These are phyloP conservation scores for Coemansia sp. DNA, from an alignment of 192 early-diverging fungal genomes.

Conservation along the genomic window DNA sequence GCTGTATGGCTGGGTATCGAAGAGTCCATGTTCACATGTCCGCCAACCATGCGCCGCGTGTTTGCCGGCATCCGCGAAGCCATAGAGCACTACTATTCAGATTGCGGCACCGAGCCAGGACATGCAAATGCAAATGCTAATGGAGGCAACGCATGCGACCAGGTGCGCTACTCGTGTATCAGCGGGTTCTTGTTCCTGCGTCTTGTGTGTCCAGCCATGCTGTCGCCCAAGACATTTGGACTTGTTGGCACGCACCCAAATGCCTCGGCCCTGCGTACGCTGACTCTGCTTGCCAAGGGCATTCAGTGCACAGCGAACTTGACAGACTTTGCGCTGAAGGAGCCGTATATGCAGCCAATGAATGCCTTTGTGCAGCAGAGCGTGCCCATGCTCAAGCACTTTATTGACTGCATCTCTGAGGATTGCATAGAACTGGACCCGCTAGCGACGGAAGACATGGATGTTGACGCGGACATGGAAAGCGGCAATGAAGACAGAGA, in stretches of 20 bases:
- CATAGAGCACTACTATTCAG: conserved; percentile 10
- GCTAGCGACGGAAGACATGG: too few species aligned
- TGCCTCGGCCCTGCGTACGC: conserved; percentile 53
- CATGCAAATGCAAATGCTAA: too few species aligned
- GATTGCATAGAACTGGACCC: not conserved
- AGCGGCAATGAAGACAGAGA: too few species aligned
- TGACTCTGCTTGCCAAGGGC: conserved; percentile 71
- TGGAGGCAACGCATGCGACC: conserved; percentile 3
- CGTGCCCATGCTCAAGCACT: conserved; percentile 55
- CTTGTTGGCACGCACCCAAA: conserved; percentile 60
- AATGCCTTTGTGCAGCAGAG: conserved; percentile 61
- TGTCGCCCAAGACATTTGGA: conserved; percentile 67
- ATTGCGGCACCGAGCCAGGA: too few species aligned
- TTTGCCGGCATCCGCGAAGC: conserved; percentile 29
- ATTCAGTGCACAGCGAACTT: conserved; percentile 68
- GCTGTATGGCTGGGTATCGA: conserved; percentile 54
- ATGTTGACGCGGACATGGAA: conserved; percentile 2
- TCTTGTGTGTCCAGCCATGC: conserved; percentile 68
- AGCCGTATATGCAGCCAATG: conserved; percentile 66
- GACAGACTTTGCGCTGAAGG: conserved; percentile 59
- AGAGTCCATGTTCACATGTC: conserved; percentile 18
- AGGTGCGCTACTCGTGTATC: conserved; percentile 47
- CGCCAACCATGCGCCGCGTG: conserved; percentile 44
- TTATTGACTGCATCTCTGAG: conserved; percentile 57
- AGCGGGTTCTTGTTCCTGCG: conserved; percentile 72